A percentile compares a stretch with the other conserved stretches of the same genome.
phyloP scores from a whole-genome alignment of 345 rosid genomes.

The Salix koriyanagi region DNA sequence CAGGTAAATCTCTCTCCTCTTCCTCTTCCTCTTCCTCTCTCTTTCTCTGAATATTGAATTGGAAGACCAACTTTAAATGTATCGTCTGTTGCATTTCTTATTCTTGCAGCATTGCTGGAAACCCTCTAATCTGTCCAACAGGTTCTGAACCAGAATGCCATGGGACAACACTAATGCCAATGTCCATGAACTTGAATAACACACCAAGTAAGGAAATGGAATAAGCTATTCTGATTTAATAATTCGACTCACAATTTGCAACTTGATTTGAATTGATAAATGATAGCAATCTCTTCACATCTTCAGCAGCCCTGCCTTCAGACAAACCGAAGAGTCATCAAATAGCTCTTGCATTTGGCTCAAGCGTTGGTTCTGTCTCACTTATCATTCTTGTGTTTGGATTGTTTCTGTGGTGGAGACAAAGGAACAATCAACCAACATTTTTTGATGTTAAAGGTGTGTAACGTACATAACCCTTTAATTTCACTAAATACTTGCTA shows the following conservation, averaged over 20 bases:
- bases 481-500: not conserved
- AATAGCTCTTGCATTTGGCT: constrained; percentile 70
- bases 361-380: constrained; percentile 60
- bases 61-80: not conserved
- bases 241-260: not conserved
- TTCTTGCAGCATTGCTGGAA: constrained; percentile 73
- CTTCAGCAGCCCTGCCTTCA: constrained; percentile 37
- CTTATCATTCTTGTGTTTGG: constrained; percentile 64
- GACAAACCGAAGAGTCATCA: constrained; percentile 53
- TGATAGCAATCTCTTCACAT: constrained; percentile 13
- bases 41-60: constrained; percentile 9
- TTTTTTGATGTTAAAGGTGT: constrained; percentile 84
- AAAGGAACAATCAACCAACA: constrained; percentile 54
- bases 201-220: constrained; percentile 49
- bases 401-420: constrained; percentile 76
- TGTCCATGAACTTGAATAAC: constrained; percentile 91
- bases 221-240: not conserved
- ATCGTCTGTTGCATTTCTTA: not conserved
- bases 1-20: constrained; percentile 48
- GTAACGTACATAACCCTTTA: not conserved
- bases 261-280: constrained; percentile 1
- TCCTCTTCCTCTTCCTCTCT: constrained; percentile 7
- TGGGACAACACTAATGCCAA: constrained; percentile 76
- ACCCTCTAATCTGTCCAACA: constrained; percentile 79
- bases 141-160: constrained; percentile 88